Conservation (phyloP, 352 stramenopile species). For the Globisporangium carolinianum region DNA sequence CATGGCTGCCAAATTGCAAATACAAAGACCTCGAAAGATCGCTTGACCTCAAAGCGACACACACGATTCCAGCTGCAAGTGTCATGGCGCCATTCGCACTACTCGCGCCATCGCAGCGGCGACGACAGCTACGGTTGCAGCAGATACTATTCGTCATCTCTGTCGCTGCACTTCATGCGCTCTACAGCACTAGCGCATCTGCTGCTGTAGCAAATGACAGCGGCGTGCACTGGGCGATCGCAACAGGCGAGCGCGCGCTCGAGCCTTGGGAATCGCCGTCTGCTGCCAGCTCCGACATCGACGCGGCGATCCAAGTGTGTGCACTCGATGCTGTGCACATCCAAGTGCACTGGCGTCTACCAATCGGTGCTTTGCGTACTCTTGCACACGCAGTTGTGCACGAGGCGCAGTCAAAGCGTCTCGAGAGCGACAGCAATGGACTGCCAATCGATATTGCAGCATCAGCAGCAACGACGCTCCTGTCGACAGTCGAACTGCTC, state of each 20-base stretch:
- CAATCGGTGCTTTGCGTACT: background rate
- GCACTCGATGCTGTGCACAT: conserved; percentile 5
- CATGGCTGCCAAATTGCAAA: too few species aligned
- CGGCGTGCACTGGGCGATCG: background rate
- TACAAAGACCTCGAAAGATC: too few species aligned
- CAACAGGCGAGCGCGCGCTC: background rate
- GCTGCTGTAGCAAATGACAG: background rate
- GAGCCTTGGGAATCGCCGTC: background rate
- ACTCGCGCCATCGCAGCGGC: too few species aligned
- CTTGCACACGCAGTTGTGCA: background rate
- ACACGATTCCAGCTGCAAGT: too few species aligned
- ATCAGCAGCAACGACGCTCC: background rate
- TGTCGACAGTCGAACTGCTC: conserved; percentile 2
- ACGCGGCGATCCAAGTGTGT: background rate
- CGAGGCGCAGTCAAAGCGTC: background rate
- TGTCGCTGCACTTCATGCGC: too few species aligned
- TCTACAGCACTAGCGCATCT: background rate
- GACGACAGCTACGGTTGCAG: too few species aligned
- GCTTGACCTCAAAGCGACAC: too few species aligned
- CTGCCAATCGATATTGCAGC: background rate
- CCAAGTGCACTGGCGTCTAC: conserved; percentile 1
- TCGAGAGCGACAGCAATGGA: background rate
- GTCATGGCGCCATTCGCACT: too few species aligned
- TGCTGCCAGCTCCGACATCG: background rate
- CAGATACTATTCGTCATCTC: too few species aligned